These are phyloP conservation scores for Penicillium hordei DNA, from an alignment of 2,329 filamentous ascomycete species.

Conservation along the genomic window DNA sequence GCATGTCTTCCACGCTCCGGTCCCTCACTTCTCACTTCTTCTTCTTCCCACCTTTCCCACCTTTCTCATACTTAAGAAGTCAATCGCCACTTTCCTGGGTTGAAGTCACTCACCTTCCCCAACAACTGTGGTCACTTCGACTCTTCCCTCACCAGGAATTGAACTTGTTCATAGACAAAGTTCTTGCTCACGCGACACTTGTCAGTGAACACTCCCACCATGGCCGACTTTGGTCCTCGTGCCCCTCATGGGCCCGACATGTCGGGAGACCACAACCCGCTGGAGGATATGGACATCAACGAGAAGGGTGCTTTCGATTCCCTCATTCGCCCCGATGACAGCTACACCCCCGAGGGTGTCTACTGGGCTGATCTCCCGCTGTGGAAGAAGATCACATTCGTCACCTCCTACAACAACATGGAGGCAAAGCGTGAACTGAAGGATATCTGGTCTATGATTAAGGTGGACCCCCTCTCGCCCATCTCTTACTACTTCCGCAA, in stretches of 20 bases:
- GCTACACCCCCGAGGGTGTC: constrained; percentile 74
- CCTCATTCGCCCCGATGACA: constrained; percentile 83
- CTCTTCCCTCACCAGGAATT: not conserved
- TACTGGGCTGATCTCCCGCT: constrained; percentile 92
- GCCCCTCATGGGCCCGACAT: constrained; percentile 52
- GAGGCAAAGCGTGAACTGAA: constrained; percentile 69
- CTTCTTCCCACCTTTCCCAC: not conserved
- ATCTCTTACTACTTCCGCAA: constrained; percentile 85
- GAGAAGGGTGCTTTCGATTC: constrained; percentile 70
- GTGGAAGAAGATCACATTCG: constrained; percentile 69
- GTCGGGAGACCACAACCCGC: constrained; percentile 44
- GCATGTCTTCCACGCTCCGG: not conserved
- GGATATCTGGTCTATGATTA: constrained; percentile 74
- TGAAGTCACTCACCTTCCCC: not conserved
- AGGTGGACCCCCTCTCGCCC: constrained; percentile 80
- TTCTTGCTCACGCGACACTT: constrained; percentile 12
- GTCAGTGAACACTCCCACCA: constrained; percentile 17
- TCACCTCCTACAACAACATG: constrained; percentile 67
- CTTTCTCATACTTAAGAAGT: not conserved
- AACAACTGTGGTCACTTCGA: constrained; percentile 3
- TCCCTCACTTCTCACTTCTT: not conserved
- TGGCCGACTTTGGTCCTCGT: constrained; percentile 42
- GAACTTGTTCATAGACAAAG: constrained; percentile 3
- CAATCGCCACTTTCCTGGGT: not conserved
- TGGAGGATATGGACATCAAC: constrained; percentile 55